These are phyloP conservation scores for Floccularia luteovirens DNA, from an alignment of 768 basidiomycete genomes.

Conservation along the genomic window DNA sequence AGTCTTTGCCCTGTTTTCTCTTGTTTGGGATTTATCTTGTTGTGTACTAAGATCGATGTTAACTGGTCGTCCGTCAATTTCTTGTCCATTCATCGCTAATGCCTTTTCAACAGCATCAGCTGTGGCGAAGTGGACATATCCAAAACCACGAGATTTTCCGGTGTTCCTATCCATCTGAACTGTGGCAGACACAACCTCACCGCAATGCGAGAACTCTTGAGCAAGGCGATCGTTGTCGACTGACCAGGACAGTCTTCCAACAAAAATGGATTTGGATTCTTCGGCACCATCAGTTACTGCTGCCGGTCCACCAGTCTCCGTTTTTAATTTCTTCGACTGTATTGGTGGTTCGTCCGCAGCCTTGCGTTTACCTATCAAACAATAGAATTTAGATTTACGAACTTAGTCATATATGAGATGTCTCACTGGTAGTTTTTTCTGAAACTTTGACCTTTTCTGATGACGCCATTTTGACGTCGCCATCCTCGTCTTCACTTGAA, in stretches of 20 bases:
- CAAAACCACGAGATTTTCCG: slow-evolving; percentile 81
- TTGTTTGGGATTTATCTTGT: slow-evolving; percentile 42
- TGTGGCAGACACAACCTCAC: slow-evolving; percentile 84
- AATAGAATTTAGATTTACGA: too few species aligned
- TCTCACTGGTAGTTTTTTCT: too few species aligned
- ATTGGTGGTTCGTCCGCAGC: slow-evolving; percentile 47
- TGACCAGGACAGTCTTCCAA: slow-evolving; percentile 92
- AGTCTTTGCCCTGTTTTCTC: slow-evolving; percentile 65
- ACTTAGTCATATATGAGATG: too few species aligned
- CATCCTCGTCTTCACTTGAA: slow-evolving; percentile 30
- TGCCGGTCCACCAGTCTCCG: slow-evolving; percentile 47
- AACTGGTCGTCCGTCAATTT: slow-evolving; percentile 88
- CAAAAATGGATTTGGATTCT: slow-evolving; percentile 72
- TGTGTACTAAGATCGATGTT: slow-evolving; percentile 78
- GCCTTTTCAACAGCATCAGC: slow-evolving; percentile 74
- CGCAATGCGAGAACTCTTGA: slow-evolving; percentile 82
- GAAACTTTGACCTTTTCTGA: too few species aligned
- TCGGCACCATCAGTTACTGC: slow-evolving; percentile 29
- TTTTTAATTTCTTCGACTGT: slow-evolving; percentile 77
- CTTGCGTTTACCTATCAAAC: slow-evolving; percentile 80
- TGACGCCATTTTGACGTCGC: slow-evolving; percentile 57
- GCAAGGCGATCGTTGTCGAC: slow-evolving; percentile 95
- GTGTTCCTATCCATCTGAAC: slow-evolving; percentile 80
- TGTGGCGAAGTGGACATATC: slow-evolving; percentile 73
- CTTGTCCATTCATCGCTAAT: slow-evolving; percentile 70